These are phyloP conservation scores for Jackrogersella minutella DNA, from an alignment of 495 filamentous ascomycete species.

Conservation along the genomic window DNA sequence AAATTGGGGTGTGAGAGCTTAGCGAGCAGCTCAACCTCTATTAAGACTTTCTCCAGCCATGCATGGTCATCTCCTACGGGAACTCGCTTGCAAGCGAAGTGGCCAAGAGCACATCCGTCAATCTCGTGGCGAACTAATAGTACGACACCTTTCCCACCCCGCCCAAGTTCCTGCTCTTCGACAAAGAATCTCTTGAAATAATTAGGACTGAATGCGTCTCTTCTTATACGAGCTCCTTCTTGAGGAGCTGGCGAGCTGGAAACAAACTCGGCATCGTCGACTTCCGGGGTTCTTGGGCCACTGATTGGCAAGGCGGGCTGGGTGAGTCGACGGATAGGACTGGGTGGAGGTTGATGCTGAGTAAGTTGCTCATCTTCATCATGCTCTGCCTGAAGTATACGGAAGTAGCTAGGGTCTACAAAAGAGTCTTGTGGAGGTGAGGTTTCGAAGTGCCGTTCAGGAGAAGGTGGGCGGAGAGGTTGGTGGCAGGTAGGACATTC, in stretches of 20 bases:
- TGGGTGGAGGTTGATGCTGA: constrained; percentile 48
- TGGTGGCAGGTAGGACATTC: constrained; percentile 91
- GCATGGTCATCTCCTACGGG: constrained; percentile 94
- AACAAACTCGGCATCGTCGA: constrained; percentile 60
- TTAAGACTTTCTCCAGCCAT: constrained; percentile 91
- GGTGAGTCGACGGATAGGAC: constrained; percentile 58
- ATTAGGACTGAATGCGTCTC: constrained; percentile 84
- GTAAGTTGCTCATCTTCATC: constrained; percentile 39
- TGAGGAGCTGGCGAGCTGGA: constrained; percentile 59
- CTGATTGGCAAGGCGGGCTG: constrained; percentile 48
- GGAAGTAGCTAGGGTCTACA: constrained; percentile 90
- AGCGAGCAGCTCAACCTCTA: constrained; percentile 91
- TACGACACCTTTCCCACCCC: constrained; percentile 94
- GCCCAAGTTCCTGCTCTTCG: constrained; percentile 82
- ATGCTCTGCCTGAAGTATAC: constrained; percentile 74
- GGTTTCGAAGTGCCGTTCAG: constrained; percentile 56
- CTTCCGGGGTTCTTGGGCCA: constrained; percentile 37
- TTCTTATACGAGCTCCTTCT: constrained; percentile 73
- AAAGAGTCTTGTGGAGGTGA: constrained; percentile 67
- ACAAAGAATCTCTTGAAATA: constrained; percentile 94
- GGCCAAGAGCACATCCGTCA: constrained; percentile 81
- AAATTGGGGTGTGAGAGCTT: constrained; percentile 92
- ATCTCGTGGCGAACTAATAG: constrained; percentile 89
- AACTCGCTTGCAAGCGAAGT: constrained; percentile 96
- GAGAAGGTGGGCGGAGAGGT: constrained; percentile 66